Evolutionary conservation across 2,329 filamentous ascomycete genomes (phyloP), one percentile per base, ranked within the genome.

Genomic region (Monilinia fructicola): DNA sequence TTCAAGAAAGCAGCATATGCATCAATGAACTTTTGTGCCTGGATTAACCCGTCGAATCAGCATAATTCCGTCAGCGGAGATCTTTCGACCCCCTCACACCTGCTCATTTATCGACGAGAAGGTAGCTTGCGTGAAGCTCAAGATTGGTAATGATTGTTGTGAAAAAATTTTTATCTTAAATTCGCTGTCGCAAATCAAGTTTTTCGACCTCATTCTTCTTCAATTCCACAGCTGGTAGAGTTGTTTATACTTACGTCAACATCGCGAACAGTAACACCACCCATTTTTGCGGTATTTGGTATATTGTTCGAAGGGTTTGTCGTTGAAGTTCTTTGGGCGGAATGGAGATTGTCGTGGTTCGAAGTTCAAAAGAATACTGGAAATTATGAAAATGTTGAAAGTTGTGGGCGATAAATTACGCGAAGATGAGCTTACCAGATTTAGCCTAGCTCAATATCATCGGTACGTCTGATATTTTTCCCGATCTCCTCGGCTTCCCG

Each of bases 1-100:
- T 95, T 95, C 87, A 96, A 83, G 88, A 95, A 96, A 78, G 87
- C 89, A 79, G 90, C 86, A 81, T 95, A 96, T 79, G 90, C 86
- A 76, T 85, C 82, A 84, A 95, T 93, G 86, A 95, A 95, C 85
- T 93, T 92, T 81, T 93, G 90, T 82, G 91, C 90, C 88, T 91
- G 82, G 75, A 79, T 69, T 68, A 70, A 72, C 70, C 71, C 71
- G 67, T 74, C 81, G 77, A 78, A 86, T 89, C 86, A 89, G 87
- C 87, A 87, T 81, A 77, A 87, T 88, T 89, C 87, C 87, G 87
- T 89, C 86, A 81, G 85, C 84, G 84, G 86, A 89, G 84, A 83
- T 88, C 85, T 75, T 88, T 79, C 87, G 86, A 88, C 84, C 81
- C 86, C 86, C 87, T 89, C 87, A 81, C 87, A 82, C 87, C 86